Evolutionary conservation across 1,139 yeast species (phyloP).

Genomic region (Blastobotrys indianensis): DNA sequence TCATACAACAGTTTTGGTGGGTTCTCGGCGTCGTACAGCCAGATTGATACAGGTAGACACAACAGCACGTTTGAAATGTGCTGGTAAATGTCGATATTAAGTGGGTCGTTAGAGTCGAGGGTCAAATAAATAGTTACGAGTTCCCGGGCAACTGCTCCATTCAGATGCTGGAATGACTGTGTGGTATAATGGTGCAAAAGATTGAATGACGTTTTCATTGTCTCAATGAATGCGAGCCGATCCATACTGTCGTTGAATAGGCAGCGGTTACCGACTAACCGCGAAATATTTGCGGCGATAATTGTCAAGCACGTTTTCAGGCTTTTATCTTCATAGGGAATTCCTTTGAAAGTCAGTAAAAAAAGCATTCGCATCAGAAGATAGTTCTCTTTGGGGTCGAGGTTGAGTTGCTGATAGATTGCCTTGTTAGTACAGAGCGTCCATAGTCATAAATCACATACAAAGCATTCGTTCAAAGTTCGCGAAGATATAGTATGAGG

Average conservation of each 20-base stretch:
- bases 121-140: constrained; percentile 14
- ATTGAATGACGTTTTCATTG: constrained; percentile 21
- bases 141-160: constrained; percentile 12
- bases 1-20: constrained; percentile 6
- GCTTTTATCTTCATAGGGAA: constrained; percentile 9
- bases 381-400: constrained; percentile 11
- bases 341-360: constrained; percentile 21
- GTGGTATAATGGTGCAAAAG: constrained; percentile 21
- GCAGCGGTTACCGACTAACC: constrained; percentile 3
- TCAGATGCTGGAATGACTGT: constrained; percentile 11
- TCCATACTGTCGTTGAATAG: constrained; percentile 6
- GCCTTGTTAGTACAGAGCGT: neutral
- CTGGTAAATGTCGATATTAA: constrained; percentile 15
- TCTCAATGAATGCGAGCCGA: constrained; percentile 18
- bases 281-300: constrained; percentile 13
- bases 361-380: constrained; percentile 21
- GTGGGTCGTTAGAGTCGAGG: constrained; percentile 9
- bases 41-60: constrained; percentile 14
- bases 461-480: constrained; percentile 15
- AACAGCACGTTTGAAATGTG: constrained; percentile 18
- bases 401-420: constrained; percentile 3
- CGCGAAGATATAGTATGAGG: constrained; percentile 11
- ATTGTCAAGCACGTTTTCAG: constrained; percentile 16
- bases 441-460: neutral
- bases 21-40: constrained; percentile 14